A percentile compares a stretch with the other conserved stretches of the same genome.
These are phyloP conservation scores for Aphanomyces stellatus DNA, from an alignment of 352 stramenopile genomes.

Conservation along the genomic window DNA sequence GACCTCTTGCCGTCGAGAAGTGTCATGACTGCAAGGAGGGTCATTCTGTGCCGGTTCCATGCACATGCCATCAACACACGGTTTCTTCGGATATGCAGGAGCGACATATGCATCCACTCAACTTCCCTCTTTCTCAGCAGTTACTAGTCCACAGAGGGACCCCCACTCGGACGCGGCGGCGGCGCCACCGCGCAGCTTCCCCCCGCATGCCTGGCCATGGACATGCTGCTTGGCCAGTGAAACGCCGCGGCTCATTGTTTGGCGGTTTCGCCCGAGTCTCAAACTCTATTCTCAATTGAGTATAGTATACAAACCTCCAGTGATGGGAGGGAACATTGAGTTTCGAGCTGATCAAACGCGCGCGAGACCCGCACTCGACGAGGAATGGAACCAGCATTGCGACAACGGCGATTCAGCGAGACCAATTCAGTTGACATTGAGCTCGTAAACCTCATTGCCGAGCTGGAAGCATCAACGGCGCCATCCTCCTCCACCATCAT, in stretches of 20 bases:
- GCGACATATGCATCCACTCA: too few species aligned
- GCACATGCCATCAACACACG: too few species aligned
- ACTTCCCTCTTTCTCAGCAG: too few species aligned
- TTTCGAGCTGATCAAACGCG: neutral
- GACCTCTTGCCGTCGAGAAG: too few species aligned
- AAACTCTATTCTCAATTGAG: slow-evolving; percentile 9
- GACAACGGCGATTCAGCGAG: neutral
- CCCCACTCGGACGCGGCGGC: too few species aligned
- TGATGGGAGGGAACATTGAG: neutral
- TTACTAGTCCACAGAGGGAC: too few species aligned
- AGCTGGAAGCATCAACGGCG: neutral
- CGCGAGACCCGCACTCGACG: neutral
- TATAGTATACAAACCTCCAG: neutral
- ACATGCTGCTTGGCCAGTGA: neutral
- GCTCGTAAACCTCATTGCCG: neutral
- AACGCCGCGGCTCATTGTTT: neutral
- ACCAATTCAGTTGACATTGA: slow-evolving; percentile 1
- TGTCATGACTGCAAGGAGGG: neutral
- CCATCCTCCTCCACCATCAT: neutral
- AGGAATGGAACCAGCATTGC: neutral
- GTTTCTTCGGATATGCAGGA: too few species aligned
- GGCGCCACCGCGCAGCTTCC: too few species aligned
- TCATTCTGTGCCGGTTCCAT: too few species aligned
- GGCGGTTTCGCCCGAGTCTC: too few species aligned
- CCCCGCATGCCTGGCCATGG: too few species aligned